These are phyloP conservation scores for Butyriboletus pseudospeciosus DNA, from an alignment of 1,284 basidiomycete species.

Conservation along the genomic window DNA sequence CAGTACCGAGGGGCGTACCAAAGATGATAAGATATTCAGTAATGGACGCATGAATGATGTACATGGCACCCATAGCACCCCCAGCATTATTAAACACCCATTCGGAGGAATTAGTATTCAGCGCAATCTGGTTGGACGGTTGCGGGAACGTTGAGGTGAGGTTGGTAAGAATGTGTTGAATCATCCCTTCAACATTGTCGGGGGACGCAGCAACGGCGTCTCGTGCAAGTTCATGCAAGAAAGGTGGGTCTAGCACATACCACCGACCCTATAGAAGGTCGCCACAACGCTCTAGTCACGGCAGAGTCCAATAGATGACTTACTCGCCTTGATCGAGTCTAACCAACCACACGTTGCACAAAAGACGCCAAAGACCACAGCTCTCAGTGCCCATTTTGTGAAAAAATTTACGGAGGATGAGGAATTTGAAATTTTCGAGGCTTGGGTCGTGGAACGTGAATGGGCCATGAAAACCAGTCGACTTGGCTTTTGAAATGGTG, in stretches of 20 bases:
- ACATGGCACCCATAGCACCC: conserved; percentile 99
- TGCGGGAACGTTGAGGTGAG: conserved; percentile 65
- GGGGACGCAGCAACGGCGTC: conserved; percentile 64
- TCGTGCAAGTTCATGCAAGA: conserved; percentile 64
- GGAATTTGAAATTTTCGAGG: neutral
- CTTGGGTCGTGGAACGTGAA: neutral
- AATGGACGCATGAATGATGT: conserved; percentile 90
- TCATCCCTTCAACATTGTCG: conserved; percentile 63
- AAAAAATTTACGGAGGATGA: conserved; percentile 1
- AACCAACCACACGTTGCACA: conserved; percentile 45
- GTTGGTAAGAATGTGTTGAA: conserved; percentile 72
- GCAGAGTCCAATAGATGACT: neutral
- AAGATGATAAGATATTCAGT: conserved; percentile 96
- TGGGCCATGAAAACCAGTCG: conserved; percentile 17
- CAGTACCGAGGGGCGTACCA: conserved; percentile 92
- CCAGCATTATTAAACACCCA: conserved; percentile 99
- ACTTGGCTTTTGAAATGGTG: neutral
- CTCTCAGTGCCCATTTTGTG: conserved; percentile 47
- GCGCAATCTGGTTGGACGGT: conserved; percentile 39
- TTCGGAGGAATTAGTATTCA: conserved; percentile 68
- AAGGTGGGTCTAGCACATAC: conserved; percentile 70
- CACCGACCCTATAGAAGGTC: conserved; percentile 41
- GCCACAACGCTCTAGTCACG: neutral
- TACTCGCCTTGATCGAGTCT: conserved; percentile 55
- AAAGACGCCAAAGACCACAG: conserved; percentile 38